Percentiles rank a stretch among this genome's conserved stretches.
Conservation (phyloP, 192 early-diverging fungal species). For the Coemansia sp. region DNA sequence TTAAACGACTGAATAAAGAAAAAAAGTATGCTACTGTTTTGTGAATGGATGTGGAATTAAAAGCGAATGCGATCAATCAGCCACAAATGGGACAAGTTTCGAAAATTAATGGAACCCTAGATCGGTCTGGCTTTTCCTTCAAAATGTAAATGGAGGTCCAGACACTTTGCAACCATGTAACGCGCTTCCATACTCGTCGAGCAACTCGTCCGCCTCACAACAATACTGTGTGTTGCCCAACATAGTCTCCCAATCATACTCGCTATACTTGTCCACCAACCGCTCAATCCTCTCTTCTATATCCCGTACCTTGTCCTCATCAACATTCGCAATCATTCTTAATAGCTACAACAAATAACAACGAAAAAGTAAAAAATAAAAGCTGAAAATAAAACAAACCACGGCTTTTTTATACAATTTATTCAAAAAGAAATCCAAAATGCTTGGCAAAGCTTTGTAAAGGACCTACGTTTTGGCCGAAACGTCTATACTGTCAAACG, state of each 20-base stretch:
- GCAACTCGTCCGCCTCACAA: constrained; percentile 7
- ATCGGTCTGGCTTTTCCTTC: neutral
- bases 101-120: neutral
- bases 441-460: neutral
- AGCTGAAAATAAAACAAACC: too few species aligned
- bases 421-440: neutral
- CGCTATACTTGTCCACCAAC: constrained; percentile 11
- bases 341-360: too few species aligned
- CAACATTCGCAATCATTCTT: neutral
- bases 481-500: neutral
- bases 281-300: constrained; percentile 7
- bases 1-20: neutral
- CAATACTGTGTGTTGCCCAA: constrained; percentile 8
- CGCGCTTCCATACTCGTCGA: neutral
- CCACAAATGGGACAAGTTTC: neutral
- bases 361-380: too few species aligned
- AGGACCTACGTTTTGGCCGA: neutral
- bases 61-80: neutral
- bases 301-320: neutral
- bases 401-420: too few species aligned
- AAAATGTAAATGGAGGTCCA: neutral
- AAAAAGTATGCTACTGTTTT: neutral
- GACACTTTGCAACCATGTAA: neutral
- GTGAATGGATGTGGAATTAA: neutral
- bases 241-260: constrained; percentile 16